These are phyloP conservation scores for Dactylonectria estremocensis DNA, from an alignment of 2,329 filamentous ascomycete genomes.

Conservation along the genomic window DNA sequence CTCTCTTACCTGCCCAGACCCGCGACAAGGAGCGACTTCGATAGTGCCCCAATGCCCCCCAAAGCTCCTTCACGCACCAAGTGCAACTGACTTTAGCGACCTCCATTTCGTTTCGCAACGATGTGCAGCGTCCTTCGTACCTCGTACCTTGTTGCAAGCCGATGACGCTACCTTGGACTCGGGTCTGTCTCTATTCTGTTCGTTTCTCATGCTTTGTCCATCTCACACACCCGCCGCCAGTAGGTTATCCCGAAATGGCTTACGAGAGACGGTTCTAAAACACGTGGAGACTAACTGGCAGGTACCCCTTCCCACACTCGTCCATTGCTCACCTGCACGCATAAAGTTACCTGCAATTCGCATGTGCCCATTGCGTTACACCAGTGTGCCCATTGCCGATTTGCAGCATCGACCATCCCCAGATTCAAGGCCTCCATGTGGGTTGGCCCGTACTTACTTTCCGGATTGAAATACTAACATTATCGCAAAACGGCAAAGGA, in stretches of 20 bases:
- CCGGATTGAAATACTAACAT: too few relatives aligned
- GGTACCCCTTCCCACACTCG: too few relatives aligned
- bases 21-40: constrained; percentile 23
- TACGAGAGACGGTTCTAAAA: constrained; percentile 40
- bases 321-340: too few relatives aligned
- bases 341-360: too few relatives aligned
- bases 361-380: too few relatives aligned
- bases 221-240: constrained; percentile 22
- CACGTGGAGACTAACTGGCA: too few relatives aligned
- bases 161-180: constrained; percentile 40
- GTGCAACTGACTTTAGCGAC: constrained; percentile 12
- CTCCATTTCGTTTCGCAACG: constrained; percentile 19
- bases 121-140: constrained; percentile 26
- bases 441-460: too few relatives aligned
- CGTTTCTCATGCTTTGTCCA: constrained; percentile 30
- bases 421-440: too few relatives aligned
- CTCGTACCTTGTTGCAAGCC: constrained; percentile 32
- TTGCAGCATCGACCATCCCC: too few relatives aligned
- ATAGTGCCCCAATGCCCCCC: constrained; percentile 23
- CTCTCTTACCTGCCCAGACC: background rate
- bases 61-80: constrained; percentile 13
- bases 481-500: too few relatives aligned
- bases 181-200: constrained; percentile 41
- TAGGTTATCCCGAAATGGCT: constrained; percentile 36
- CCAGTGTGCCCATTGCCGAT: too few relatives aligned